Percentiles rank a stretch among this genome's conserved stretches.
These are phyloP conservation scores for Strobilomyces confusus DNA, from an alignment of 768 basidiomycete species.

Conservation along the genomic window DNA sequence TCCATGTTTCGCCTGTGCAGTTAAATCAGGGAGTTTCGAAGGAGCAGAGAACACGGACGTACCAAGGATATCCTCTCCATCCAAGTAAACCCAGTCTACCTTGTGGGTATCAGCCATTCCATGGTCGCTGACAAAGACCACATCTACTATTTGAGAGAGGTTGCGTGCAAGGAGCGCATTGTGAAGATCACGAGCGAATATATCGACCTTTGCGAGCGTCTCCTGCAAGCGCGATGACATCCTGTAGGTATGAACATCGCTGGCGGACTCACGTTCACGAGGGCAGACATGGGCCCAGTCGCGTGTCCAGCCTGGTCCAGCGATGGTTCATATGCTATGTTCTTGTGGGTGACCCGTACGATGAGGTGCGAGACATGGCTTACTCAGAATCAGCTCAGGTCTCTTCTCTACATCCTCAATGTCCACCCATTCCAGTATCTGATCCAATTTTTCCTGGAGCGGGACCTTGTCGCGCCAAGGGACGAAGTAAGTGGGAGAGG, in stretches of 20 bases:
- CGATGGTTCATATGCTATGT: slow-evolving; percentile 74
- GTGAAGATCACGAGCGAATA: slow-evolving; percentile 69
- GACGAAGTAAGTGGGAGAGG: slow-evolving; percentile 67
- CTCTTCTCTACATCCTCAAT: slow-evolving; percentile 57
- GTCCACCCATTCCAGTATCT: slow-evolving; percentile 81
- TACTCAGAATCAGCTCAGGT: slow-evolving; percentile 76
- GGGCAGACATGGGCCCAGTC: slow-evolving; percentile 61
- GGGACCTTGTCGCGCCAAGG: slow-evolving; percentile 66
- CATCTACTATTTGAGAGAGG: slow-evolving; percentile 77
- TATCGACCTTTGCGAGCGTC: slow-evolving; percentile 65
- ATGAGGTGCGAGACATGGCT: slow-evolving; percentile 11
- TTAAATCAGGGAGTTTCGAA: not conserved
- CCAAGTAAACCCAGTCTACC: slow-evolving; percentile 70
- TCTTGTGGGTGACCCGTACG: not conserved
- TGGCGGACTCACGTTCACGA: slow-evolving; percentile 57
- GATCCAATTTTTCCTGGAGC: slow-evolving; percentile 65
- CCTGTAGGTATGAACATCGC: not conserved
- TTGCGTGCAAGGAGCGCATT: slow-evolving; percentile 63
- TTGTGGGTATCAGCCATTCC: slow-evolving; percentile 92
- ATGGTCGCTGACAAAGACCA: slow-evolving; percentile 87
- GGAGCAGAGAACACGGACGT: not conserved
- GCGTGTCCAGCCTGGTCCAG: slow-evolving; percentile 82
- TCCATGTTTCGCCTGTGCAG: slow-evolving; percentile 22
- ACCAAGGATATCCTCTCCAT: slow-evolving; percentile 40
- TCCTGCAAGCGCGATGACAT: slow-evolving; percentile 34